Conservation (phyloP, 495 filamentous ascomycete genomes). For the Penicillium pulvis region DNA sequence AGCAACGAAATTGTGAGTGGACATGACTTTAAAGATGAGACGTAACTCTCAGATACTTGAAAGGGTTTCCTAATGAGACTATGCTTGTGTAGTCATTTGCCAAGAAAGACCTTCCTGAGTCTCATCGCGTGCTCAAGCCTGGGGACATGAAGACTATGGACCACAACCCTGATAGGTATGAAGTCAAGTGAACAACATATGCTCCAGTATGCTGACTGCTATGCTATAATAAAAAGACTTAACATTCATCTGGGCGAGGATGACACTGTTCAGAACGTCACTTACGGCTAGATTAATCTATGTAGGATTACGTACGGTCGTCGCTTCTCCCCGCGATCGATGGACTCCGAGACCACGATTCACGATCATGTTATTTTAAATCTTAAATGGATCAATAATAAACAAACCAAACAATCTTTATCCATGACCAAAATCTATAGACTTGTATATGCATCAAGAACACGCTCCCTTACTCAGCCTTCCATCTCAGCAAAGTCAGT, state of each 20-base stretch:
- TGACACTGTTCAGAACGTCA: slow-evolving; percentile 72
- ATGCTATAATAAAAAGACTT: slow-evolving; percentile 43
- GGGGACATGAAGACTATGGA: slow-evolving; percentile 65
- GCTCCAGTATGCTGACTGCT: neutral
- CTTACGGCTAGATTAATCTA: slow-evolving; percentile 35
- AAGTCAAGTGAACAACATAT: neutral
- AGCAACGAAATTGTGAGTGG: slow-evolving; percentile 51
- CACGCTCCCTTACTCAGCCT: slow-evolving; percentile 36
- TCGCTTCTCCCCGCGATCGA: too few species aligned
- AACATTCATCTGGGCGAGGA: slow-evolving; percentile 74
- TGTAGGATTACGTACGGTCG: too few species aligned
- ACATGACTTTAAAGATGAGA: neutral
- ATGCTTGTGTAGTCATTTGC: slow-evolving; percentile 62
- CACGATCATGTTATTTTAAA: neutral
- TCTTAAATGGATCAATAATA: neutral
- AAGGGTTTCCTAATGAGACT: slow-evolving; percentile 2
- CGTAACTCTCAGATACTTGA: neutral
- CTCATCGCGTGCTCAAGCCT: slow-evolving; percentile 67
- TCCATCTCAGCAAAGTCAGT: slow-evolving; percentile 68
- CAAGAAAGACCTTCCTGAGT: slow-evolving; percentile 69
- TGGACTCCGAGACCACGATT: neutral
- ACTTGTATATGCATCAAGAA: neutral
- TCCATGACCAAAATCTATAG: neutral
- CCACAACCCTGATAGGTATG: slow-evolving; percentile 58
- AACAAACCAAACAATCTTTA: neutral